Evolutionary conservation across 192 early-diverging fungal species (phyloP).

Genomic region (Paraglomus brasilianum): DNA sequence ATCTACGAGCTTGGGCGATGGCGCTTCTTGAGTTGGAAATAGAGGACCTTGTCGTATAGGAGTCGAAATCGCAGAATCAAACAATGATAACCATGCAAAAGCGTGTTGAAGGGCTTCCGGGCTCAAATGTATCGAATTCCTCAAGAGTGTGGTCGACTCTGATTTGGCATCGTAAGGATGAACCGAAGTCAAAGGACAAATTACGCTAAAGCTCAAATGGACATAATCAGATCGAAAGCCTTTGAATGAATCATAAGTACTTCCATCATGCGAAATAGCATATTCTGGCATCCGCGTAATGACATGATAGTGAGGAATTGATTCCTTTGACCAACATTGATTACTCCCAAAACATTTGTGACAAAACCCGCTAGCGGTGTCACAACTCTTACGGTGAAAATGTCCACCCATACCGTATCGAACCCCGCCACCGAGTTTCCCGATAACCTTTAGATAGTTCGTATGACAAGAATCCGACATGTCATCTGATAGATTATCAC

Average conservation of each 20-base stretch:
- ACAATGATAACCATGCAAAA: slow-evolving; percentile 40
- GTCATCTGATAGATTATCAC: not conserved
- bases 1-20: slow-evolving; percentile 40
- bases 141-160: slow-evolving; percentile 40
- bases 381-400: slow-evolving; percentile 37
- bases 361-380: slow-evolving; percentile 7
- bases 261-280: slow-evolving; percentile 28
- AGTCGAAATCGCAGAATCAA: slow-evolving; percentile 45
- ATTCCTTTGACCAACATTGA: slow-evolving; percentile 37
- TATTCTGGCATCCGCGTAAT: slow-evolving; percentile 37
- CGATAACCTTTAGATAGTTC: slow-evolving; percentile 30
- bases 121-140: slow-evolving; percentile 44
- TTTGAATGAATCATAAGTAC: slow-evolving; percentile 44
- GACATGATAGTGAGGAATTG: slow-evolving; percentile 45
- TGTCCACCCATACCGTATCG: slow-evolving; percentile 46
- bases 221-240: slow-evolving; percentile 49
- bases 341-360: slow-evolving; percentile 29
- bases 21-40: slow-evolving; percentile 37
- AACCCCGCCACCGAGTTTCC: slow-evolving; percentile 44
- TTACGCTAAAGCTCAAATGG: slow-evolving; percentile 43
- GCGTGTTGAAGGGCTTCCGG: slow-evolving; percentile 41
- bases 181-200: slow-evolving; percentile 30
- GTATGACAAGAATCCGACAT: not conserved
- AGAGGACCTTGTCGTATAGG: slow-evolving; percentile 40
- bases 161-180: slow-evolving; percentile 3